A percentile compares a stretch with the other conserved stretches of the same genome.
phyloP scores from a whole-genome alignment of 371 early-diverging fungal genomes.

The Capniomyces stellatus region DNA sequence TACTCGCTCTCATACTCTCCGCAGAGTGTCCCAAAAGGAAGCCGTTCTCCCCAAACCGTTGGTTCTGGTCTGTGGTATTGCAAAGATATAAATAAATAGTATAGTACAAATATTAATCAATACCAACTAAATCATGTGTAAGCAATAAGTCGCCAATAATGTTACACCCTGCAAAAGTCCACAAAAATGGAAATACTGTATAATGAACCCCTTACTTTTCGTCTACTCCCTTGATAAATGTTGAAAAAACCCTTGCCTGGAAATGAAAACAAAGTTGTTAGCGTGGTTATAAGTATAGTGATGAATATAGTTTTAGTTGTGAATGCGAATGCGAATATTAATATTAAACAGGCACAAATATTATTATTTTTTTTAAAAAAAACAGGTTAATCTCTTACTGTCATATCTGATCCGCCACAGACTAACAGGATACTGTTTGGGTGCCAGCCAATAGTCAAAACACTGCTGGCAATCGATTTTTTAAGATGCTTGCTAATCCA shows the following conservation, averaged over 20 bases:
- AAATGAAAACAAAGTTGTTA: slow-evolving; percentile 1
- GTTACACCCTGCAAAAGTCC: not conserved
- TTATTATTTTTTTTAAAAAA: not conserved
- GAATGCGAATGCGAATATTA: no score
- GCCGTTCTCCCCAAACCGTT: slow-evolving; percentile 81
- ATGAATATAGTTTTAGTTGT: no score
- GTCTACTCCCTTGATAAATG: slow-evolving; percentile 87
- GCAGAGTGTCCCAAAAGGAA: slow-evolving; percentile 84
- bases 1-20: slow-evolving; percentile 64
- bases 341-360: no score
- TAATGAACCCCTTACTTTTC: slow-evolving; percentile 36
- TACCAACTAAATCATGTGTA: no score
- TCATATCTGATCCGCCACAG: slow-evolving; percentile 89
- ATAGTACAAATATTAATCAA: not conserved
- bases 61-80: slow-evolving; percentile 34
- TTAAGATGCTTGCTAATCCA: slow-evolving; percentile 90
- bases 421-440: slow-evolving; percentile 87
- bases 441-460: slow-evolving; percentile 87
- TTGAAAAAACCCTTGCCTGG: slow-evolving; percentile 82
- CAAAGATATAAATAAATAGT: not conserved
- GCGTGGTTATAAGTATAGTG: no score
- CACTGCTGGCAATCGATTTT: slow-evolving; percentile 82
- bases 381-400: slow-evolving; percentile 13
- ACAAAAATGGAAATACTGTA: not conserved
- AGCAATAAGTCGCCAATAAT: no score